phyloP scores from a whole-genome alignment of 805 yeast species.

The Debaryomyces castellii region DNA sequence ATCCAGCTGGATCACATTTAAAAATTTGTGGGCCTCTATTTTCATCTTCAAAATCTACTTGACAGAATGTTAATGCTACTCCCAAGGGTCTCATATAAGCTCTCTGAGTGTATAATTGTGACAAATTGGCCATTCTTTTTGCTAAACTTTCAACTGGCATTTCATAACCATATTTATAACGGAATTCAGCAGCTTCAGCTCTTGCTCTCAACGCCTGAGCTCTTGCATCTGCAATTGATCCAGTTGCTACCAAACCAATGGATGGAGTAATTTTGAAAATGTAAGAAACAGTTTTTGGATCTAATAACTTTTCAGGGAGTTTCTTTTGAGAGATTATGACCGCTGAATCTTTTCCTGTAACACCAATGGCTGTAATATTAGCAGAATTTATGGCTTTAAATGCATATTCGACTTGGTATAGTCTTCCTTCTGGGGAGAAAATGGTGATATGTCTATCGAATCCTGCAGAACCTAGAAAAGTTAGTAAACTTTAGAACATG shows the following conservation, averaged over 20 bases:
- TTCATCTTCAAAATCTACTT: conserved; percentile 70
- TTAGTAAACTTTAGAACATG: conserved; percentile 32
- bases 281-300: conserved; percentile 82
- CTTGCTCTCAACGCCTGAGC: conserved; percentile 88
- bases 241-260: conserved; percentile 90
- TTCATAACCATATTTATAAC: conserved; percentile 92
- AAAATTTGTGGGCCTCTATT: conserved; percentile 85
- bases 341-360: conserved; percentile 82
- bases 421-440: conserved; percentile 97
- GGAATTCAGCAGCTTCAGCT: conserved; percentile 93
- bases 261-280: conserved; percentile 77
- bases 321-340: conserved; percentile 93
- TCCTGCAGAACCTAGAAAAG: conserved; percentile 74
- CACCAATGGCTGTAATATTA: conserved; percentile 84
- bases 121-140: conserved; percentile 91
- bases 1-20: conserved; percentile 98
- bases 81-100: conserved; percentile 99
- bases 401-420: conserved; percentile 97
- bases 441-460: conserved; percentile 98
- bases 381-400: conserved; percentile 94
- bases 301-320: conserved; percentile 92
- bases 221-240: conserved; percentile 95
- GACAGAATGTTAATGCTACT: conserved; percentile 83
- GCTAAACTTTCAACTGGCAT: conserved; percentile 94
- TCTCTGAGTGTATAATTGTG: conserved; percentile 94